phyloP scores from a whole-genome alignment of 1,284 basidiomycete genomes.

The Boletus semigastroideus region DNA sequence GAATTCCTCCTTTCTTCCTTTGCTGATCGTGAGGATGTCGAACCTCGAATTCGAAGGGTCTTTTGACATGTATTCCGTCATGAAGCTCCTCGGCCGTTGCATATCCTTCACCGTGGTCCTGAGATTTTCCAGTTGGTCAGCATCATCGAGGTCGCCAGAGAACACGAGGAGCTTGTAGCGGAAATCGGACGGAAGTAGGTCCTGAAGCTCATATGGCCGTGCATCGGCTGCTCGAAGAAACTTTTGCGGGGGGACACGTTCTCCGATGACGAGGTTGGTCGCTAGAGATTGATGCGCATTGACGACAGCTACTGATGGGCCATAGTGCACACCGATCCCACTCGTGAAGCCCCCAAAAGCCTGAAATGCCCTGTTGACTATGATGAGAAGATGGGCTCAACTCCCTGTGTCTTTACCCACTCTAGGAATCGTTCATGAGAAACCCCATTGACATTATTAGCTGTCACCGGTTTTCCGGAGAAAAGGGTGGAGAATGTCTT shows the following conservation, averaged over 20 bases:
- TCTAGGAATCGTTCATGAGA: constrained; percentile 40
- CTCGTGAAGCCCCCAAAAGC: constrained; percentile 55
- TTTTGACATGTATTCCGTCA: constrained; percentile 34
- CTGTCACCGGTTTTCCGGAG: constrained; percentile 41
- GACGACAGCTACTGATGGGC: constrained; percentile 48
- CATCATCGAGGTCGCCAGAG: constrained; percentile 50
- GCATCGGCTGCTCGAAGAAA: constrained; percentile 65
- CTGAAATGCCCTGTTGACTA: constrained; percentile 48
- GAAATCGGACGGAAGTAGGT: constrained; percentile 65
- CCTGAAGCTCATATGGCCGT: constrained; percentile 65
- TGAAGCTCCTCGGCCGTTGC: constrained; percentile 38
- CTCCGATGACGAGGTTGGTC: constrained; percentile 51
- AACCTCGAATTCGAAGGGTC: constrained; percentile 35
- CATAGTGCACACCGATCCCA: constrained; percentile 55
- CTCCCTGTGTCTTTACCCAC: constrained; percentile 41
- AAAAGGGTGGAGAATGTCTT: constrained; percentile 48
- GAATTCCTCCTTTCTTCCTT: constrained; percentile 46
- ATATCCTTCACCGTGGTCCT: constrained; percentile 46
- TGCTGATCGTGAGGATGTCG: constrained; percentile 55
- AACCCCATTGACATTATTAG: constrained; percentile 37
- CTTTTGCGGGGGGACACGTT: constrained; percentile 61
- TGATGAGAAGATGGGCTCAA: constrained; percentile 47
- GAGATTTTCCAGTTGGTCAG: constrained; percentile 42
- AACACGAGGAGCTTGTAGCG: constrained; percentile 77
- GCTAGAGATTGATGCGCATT: constrained; percentile 45